Base-by-base conservation (phyloP, 345 rosid genomes). In the Pistacia vera region DNA sequence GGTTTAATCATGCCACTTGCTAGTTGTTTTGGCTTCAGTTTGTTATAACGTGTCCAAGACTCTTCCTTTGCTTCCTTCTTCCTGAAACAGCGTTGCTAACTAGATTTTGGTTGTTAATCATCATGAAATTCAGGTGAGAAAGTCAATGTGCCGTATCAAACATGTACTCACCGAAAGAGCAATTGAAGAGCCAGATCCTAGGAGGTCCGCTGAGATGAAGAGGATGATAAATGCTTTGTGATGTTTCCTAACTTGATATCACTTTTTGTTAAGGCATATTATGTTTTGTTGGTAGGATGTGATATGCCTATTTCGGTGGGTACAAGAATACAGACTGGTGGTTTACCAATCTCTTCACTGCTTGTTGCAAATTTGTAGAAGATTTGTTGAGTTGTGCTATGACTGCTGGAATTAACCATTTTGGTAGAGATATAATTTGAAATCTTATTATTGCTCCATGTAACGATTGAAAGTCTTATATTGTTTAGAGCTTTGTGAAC, bases 141-240 rank as follows among this genome's bases (percentile, higher is more conserved):
- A 88, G 84, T 89, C 97, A 9, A 91, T 90, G 98, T 88, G 97
- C 76, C 90, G 93, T 11, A 88, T 91, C 87, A 94, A 94, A 81
- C 97, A 92, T 35, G 97, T 92, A 35, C 89, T 94, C 67, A 88
- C 92, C 4, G 97, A 94, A 85, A 83, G 96, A 86, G 98, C 97
- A 17, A 89, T 93, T 62, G 98, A 90, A 56, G 97, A 93, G 68
- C 85, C 90, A 0, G 97, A 93, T 88, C 89, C 89, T 1, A 88
- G 98, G 86, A 89, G 97, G 81, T 90, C 90, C 59, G 88, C 97
- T 0, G 97, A 89, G 85, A 93, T 91, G 98, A 92, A 88, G 88
- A 90, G 93, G 79, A 93, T 91, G 97, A 79, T 96, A 58, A 96
- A 96, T 87, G 90, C 90, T 25, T 65, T 91, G 84, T 96, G 89